Base-by-base conservation (phyloP, 2,329 filamentous ascomycete species). In the Colletotrichum liaoningense region DNA sequence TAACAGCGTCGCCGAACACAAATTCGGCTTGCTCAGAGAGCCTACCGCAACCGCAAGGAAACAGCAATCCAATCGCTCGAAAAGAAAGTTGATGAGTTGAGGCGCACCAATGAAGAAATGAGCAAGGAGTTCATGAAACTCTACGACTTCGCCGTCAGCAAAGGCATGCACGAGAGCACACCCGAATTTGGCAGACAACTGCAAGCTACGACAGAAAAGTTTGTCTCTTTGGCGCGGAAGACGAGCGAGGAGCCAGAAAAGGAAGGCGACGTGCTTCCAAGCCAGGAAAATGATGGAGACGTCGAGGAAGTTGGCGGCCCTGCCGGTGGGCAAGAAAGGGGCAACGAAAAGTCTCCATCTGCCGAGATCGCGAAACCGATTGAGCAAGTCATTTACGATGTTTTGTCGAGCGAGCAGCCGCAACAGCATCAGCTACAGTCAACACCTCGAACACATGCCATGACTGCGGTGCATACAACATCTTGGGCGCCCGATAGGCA, bases 1-100 rank as follows among this genome's bases (percentile, higher is more conserved):
- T 26, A 58, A 60, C 54, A 94, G 93, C 92, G 94, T 74, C 93
- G 95, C 65, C 90, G 95, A 67, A 96, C 94, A 5, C 95, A 98
- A 80, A 97, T 98, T 75, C 92, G 95, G 28, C 88, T 96, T 67
- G 95, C 95, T 2, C 95, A 97, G 81, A 88, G 95, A 76, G 94
- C 94, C 1, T 97, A 97, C 79, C 91, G 95, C 19, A 91, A 93
- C 78, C 92, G 95, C 64, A 97, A 97, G 82, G 95, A 97, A 79
- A 92, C 89, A 26, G 93, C 93, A 5, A 96, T 97, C 69, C 88
- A 90, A 33, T 90, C 90, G 1, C 86, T 97, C 12, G 92, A 95
- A 79, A 88, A 90, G 67, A 88, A 92, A 74, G 93, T 96, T 30
- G 85, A 91, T 67, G 87, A 90, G 28, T 88, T 97, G n/a, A 89